Base-by-base conservation (phyloP, 768 basidiomycete species). In the Cystobasidium ongulense region DNA sequence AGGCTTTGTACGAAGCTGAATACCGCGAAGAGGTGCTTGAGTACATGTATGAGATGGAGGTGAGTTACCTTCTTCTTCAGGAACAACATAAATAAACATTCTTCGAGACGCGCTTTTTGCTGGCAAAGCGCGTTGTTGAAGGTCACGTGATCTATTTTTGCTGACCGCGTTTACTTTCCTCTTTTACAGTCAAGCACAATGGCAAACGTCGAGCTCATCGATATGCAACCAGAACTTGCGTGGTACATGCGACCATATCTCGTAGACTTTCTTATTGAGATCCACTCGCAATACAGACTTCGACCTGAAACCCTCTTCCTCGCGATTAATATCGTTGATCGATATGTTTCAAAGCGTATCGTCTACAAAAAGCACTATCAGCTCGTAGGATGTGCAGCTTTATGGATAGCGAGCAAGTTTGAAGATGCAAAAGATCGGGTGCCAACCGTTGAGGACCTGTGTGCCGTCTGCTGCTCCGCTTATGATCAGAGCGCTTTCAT, bases 201-300 rank as follows among this genome's bases (percentile, higher is more conserved):
- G 86, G 90, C 90, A 33, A 92, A 89, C n/a, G 87, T 89, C 41
- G 86, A 92, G 76, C 92, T 92, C 63, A 99, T 99, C 91, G 96
- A 99, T 81, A 92, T 94, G 83, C 96, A 99, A 80, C 95, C 96
- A 38, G 96, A 99, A 82, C 92, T 99, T 80, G 86, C 89, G 78
- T 98, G 96, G 96, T 91, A 94, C 82, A 99, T 99, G 96, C 91
- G 96, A 41, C 92, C 92, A 38, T 95, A 91, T 84, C 88, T 99
- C 54, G 92, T 98, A 80, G 96, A 99, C 82, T 99, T 99, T 82
- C 87, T 99, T 80, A 91, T 99, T 80, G 96, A 99, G 82, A 90
- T 98, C 75, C 96, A 99, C 82, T 92, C 95, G 80, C 92, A 92
- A 75, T 95, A 96, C 84, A 90, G 93, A 63, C 88, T 99, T 65